Conservation (phyloP, 345 rosid species). For the Corchorus capsularis region DNA sequence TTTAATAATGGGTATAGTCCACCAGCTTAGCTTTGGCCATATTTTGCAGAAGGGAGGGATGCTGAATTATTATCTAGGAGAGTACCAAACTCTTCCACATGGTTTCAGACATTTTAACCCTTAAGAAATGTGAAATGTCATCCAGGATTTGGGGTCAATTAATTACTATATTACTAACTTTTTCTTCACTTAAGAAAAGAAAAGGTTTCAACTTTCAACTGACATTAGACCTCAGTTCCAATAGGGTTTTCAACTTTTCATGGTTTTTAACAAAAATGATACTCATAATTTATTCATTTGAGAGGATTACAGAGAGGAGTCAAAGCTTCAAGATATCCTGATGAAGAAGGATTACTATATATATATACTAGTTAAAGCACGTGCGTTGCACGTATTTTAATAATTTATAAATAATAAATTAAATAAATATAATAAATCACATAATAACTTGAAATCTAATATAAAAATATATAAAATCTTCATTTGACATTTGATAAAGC, state of each 20-base stretch:
- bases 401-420: no score
- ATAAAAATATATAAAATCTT: no score
- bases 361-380: no score
- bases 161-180: background rate
- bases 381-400: no score
- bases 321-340: background rate
- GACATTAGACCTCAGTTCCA: background rate
- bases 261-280: background rate
- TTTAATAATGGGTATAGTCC: constrained; percentile 14
- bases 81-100: constrained; percentile 30
- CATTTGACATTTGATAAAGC: no score
- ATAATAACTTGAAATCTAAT: no score
- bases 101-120: constrained; percentile 14
- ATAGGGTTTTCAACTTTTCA: background rate
- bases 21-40: constrained; percentile 2
- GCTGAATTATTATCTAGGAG: constrained; percentile 29
- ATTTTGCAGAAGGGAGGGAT: constrained; percentile 22
- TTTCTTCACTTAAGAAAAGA: no score
- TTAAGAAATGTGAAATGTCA: background rate
- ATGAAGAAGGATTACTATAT: background rate
- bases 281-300: no score
- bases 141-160: constrained; percentile 13
- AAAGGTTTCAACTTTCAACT: background rate
- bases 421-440: no score
- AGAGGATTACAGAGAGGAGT: background rate